phyloP scores from a whole-genome alignment of 73 alveolate genomes.

The Symbiodinium natans region DNA sequence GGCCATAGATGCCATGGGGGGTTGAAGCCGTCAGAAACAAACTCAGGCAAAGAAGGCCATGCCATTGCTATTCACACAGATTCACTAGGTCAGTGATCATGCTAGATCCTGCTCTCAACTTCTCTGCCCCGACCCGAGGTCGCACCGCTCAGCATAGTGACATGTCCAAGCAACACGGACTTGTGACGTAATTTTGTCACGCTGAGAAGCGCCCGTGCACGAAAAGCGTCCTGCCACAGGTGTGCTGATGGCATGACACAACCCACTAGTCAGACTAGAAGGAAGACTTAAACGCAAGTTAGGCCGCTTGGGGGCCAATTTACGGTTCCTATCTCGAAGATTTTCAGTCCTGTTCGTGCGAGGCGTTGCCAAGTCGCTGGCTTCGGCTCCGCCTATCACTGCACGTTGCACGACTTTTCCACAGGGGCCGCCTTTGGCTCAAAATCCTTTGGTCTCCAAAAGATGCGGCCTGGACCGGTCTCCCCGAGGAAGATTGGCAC shows the following conservation, averaged over 20 bases:
- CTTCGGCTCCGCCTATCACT: neutral
- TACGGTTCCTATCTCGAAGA: too few relatives aligned
- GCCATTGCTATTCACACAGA: neutral
- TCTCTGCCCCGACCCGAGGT: too few relatives aligned
- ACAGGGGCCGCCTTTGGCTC: too few relatives aligned
- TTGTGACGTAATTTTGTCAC: neutral
- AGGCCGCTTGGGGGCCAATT: too few relatives aligned
- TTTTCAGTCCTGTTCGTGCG: constrained; percentile 12
- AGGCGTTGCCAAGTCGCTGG: constrained; percentile 1
- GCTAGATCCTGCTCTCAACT: too few relatives aligned
- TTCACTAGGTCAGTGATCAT: neutral
- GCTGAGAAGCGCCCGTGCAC: constrained; percentile 1
- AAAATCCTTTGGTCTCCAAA: too few relatives aligned
- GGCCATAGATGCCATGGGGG: neutral
- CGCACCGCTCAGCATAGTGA: neutral
- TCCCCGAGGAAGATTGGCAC: constrained; percentile 20
- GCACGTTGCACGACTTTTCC: too few relatives aligned
- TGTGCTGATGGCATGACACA: too few relatives aligned
- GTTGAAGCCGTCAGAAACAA: too few relatives aligned
- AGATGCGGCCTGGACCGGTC: neutral
- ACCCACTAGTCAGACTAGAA: too few relatives aligned
- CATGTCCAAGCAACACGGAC: neutral
- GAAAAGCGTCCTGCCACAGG: neutral
- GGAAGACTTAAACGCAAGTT: too few relatives aligned
- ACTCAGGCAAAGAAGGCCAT: too few relatives aligned